Evolutionary conservation across 148 eudicot genomes (phyloP), one percentile per base, ranked within the genome.

Genomic region (Rhododendron kiyosumense): DNA sequence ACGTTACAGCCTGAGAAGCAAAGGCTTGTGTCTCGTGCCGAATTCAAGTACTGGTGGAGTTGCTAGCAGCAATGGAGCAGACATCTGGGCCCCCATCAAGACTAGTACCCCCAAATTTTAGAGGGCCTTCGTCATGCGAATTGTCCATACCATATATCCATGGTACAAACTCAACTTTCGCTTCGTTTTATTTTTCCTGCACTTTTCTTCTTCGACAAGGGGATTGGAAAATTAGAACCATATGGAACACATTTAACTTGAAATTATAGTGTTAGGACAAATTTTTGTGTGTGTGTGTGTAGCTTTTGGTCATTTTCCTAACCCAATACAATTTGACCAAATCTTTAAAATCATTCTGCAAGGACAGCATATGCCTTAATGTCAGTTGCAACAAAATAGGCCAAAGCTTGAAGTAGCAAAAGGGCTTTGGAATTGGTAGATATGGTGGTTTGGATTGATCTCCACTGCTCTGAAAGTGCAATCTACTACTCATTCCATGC

Each of bases 21-120:
- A 92, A 90, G 99, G 99, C 49, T 89, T 96, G 74, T 95, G 96
- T 83, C 92, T 96, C 0, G 94, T 95, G 83, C 99, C 99, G 28
- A 78, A 91, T 38, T 93, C 95, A n/a, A 90, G 86, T 28, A 94
- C 95, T 24, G 86, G 24, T 20, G 93, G 93, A 82, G 93, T 96
- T 86, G 92, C 89, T 54, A 84, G 95, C 85, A 95, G 93, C 90
- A 96, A 96, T 43, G 99, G 99, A 63, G 99, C 99, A 20, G 98
- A 96, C 88, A 91, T 96, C 45, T 96, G 98, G 98, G 95, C 98
- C 2, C 96, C 96, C 26, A 91, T 88, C 83, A 92, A 94, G 80
- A 90, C 92, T n/a, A 75, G 43, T 76, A 81, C 91, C 81, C 87
- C 88, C 32, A 81, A 88, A 84, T 87, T 82, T 71, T 87, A 91